phyloP scores from a whole-genome alignment of 2,329 filamentous ascomycete species.

The Alternaria arborescens region DNA sequence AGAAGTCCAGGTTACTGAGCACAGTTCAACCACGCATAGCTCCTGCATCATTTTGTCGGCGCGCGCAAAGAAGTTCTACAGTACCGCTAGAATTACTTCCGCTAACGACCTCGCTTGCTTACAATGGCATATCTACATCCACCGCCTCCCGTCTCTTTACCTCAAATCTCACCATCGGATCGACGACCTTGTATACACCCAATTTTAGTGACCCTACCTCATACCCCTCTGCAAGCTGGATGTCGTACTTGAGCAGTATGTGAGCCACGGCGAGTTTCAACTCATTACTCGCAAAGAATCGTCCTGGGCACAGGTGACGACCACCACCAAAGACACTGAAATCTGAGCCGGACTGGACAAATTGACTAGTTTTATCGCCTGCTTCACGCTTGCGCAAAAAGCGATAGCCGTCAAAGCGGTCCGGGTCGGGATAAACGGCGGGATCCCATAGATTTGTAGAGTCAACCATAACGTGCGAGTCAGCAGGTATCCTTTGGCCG shows the following conservation, averaged over 20 bases:
- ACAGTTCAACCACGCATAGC: neutral
- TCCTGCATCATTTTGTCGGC: neutral
- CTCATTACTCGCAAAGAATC: neutral
- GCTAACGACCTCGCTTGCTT: neutral
- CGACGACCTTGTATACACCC: neutral
- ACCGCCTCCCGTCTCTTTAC: neutral
- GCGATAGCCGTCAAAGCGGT: neutral
- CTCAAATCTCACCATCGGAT: neutral
- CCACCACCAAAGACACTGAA: neutral
- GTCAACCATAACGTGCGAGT: too few species aligned
- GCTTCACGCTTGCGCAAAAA: neutral
- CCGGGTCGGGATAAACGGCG: too few species aligned
- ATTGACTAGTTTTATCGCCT: neutral
- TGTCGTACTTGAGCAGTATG: neutral
- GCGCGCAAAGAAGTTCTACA: neutral
- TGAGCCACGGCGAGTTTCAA: neutral
- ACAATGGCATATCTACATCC: too few species aligned
- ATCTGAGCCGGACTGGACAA: neutral
- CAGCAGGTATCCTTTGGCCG: too few species aligned
- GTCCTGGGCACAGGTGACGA: too few species aligned
- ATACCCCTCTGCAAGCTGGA: neutral
- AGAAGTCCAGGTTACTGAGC: accelerated
- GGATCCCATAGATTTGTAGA: too few species aligned
- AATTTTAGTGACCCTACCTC: neutral
- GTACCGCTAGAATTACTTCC: neutral